phyloP scores from a whole-genome alignment of 768 basidiomycete genomes.

The Lactarius deliciosus region DNA sequence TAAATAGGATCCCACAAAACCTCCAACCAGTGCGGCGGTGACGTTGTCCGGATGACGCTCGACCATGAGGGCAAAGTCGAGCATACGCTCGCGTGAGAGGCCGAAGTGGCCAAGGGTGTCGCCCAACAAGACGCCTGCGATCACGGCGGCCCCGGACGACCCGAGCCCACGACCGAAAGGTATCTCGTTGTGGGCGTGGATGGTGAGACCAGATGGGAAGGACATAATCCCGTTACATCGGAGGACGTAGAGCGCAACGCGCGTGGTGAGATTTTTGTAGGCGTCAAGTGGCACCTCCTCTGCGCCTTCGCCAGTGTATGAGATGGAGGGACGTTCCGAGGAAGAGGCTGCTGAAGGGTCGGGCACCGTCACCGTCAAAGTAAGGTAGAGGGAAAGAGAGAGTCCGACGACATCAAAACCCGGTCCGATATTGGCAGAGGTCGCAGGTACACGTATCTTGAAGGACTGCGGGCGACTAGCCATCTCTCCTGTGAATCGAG shows the following conservation, averaged over 20 bases:
- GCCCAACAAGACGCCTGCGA: conserved; percentile 91
- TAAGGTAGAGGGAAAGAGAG: conserved; percentile 84
- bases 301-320: conserved; percentile 87
- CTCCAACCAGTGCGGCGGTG: conserved; percentile 93
- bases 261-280: conserved; percentile 96
- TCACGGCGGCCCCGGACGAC: conserved; percentile 98
- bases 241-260: conserved; percentile 96
- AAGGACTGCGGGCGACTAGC: conserved; percentile 38
- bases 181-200: conserved; percentile 88
- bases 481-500: conserved; percentile 5
- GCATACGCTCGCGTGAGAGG: conserved; percentile 67
- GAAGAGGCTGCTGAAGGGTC: conserved; percentile 25
- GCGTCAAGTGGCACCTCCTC: conserved; percentile 89
- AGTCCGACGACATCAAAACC: conserved; percentile 99
- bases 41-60: conserved; percentile 99
- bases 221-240: conserved; percentile 74
- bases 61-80: conserved; percentile 98
- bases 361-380: conserved; percentile 60
- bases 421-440: conserved; percentile 97
- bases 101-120: conserved; percentile 75
- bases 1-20: conserved; percentile 95
- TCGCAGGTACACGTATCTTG: conserved; percentile 88
- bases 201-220: conserved; percentile 74
- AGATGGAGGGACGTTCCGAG: conserved; percentile 54
- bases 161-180: conserved; percentile 98